A percentile compares a stretch with the other conserved stretches of the same genome.
phyloP scores from a whole-genome alignment of 2,329 filamentous ascomycete species.

The Pezicula carpinea region DNA sequence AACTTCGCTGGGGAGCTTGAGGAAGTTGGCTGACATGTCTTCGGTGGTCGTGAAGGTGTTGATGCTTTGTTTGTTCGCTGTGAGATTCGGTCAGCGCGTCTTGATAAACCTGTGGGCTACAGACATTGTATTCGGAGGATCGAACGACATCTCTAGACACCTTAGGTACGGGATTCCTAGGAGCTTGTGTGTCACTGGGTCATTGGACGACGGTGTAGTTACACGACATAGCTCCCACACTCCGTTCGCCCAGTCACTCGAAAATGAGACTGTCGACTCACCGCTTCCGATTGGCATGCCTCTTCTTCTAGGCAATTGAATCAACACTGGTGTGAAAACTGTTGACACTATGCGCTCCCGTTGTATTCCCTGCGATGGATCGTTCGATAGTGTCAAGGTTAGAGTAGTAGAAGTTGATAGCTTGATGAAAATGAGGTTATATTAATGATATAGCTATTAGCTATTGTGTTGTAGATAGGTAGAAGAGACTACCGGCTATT shows the following conservation, averaged over 20 bases:
- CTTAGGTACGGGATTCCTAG: not conserved
- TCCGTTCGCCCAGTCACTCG: slow-evolving; percentile 1
- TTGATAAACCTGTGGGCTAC: too few relatives aligned
- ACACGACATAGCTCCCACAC: slow-evolving; percentile 5
- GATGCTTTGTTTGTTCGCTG: too few relatives aligned
- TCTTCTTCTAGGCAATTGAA: slow-evolving; percentile 12
- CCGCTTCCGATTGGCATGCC: slow-evolving; percentile 10
- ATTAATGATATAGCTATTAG: too few relatives aligned
- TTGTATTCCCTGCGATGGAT: not conserved
- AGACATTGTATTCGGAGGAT: slow-evolving; percentile 4
- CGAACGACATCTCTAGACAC: not conserved
- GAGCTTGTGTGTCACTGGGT: slow-evolving; percentile 6
- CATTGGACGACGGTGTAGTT: slow-evolving; percentile 8
- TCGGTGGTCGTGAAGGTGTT: too few relatives aligned
- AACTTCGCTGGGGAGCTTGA: too few relatives aligned
- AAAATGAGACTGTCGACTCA: slow-evolving; percentile 7
- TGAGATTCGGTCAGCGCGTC: too few relatives aligned
- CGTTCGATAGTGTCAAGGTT: slow-evolving; percentile 5
- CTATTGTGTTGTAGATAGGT: too few relatives aligned
- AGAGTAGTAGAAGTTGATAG: slow-evolving; percentile 15
- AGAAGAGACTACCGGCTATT: too few relatives aligned
- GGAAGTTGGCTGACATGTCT: too few relatives aligned
- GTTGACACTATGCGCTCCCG: slow-evolving; percentile 14
- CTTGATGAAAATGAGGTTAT: too few relatives aligned
- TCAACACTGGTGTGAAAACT: slow-evolving; percentile 10